phyloP scores from a whole-genome alignment of 2,329 filamentous ascomycete genomes.

The Epichloe aotearoae region DNA sequence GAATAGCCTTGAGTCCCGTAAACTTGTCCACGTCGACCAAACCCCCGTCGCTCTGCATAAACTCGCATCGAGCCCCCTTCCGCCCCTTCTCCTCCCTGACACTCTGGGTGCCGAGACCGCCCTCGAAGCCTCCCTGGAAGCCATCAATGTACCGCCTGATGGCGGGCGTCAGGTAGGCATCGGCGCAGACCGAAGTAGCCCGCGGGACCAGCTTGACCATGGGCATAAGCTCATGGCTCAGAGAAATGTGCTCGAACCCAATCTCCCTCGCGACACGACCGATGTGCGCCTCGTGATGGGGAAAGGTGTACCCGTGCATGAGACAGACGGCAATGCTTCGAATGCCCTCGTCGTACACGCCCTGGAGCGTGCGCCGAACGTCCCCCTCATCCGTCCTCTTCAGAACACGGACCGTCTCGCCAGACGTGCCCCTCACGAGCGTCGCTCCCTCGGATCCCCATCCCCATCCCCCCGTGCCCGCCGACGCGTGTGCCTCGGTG shows the following conservation, averaged over 20 bases:
- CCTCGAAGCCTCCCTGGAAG: constrained; percentile 23
- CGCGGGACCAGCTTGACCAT: constrained; percentile 32
- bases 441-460: constrained; percentile 33
- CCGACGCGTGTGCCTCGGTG: constrained; percentile 35
- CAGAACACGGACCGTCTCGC: constrained; percentile 56
- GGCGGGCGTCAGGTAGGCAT: constrained; percentile 30
- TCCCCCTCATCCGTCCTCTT: constrained; percentile 40
- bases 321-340: constrained; percentile 42
- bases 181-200: constrained; percentile 28
- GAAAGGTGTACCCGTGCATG: constrained; percentile 56
- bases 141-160: constrained; percentile 22
- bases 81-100: constrained; percentile 45
- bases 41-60: constrained; percentile 53
- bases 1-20: constrained; percentile 54
- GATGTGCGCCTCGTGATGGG: constrained; percentile 38
- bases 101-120: constrained; percentile 35
- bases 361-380: constrained; percentile 43
- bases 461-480: constrained; percentile 27
- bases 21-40: constrained; percentile 46
- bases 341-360: constrained; percentile 48
- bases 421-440: constrained; percentile 53
- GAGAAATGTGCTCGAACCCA: constrained; percentile 29
- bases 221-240: constrained; percentile 24
- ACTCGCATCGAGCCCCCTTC: constrained; percentile 50
- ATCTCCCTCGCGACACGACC: constrained; percentile 23